Evolutionary conservation across 495 filamentous ascomycete genomes (phyloP), one percentile per base, ranked within the genome.

Genomic region (Tuber indicum): DNA sequence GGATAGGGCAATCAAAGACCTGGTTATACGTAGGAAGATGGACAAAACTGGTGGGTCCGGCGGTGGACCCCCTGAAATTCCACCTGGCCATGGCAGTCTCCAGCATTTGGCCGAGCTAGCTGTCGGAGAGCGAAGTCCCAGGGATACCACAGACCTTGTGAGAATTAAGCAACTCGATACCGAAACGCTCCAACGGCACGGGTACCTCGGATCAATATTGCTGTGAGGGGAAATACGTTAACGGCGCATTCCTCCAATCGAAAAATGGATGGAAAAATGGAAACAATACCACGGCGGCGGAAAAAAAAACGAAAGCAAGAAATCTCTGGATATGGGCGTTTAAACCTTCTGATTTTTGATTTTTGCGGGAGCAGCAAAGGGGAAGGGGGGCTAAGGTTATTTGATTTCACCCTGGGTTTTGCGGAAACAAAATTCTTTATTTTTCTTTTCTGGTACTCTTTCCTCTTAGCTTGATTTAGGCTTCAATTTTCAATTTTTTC

Each of bases 51-150:
- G 75, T 47, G 76, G 62, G 9, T 74, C 72, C 39, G 78, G 78
- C 45, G 62, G 46, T 12, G 77, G 75, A 17, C 42, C 49, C 41
- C 45, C 72, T 44, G 76, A 83, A 66, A 73, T 79, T 44, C 79
- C 75, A 21, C 81, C 73, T 42, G 78, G 78, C n/a, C 78, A 79
- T 17, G 81, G 76, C 21, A 83, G 76, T 49, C 74, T 83, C 52
- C 82, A 83, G 62, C 82, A 83, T 77, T 70, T 83, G 32, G 82
- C 82, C 9, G 82, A 83, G 73, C 73, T 83, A 70, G 82, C 82
- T 10, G 81, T 83, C 49, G 82, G 82, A 5, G 82, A 83, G 70
- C 74, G 81, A 77, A 81, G 81, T 41, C 81, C 81, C 8, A 79
- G 75, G 36, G 78, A 75, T 46, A 80, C 75, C 41, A 72, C 78